Percentiles rank a stretch among this genome's conserved stretches.
Conservation (phyloP, 2,329 filamentous ascomycete species). For the Penicillium sp. region DNA sequence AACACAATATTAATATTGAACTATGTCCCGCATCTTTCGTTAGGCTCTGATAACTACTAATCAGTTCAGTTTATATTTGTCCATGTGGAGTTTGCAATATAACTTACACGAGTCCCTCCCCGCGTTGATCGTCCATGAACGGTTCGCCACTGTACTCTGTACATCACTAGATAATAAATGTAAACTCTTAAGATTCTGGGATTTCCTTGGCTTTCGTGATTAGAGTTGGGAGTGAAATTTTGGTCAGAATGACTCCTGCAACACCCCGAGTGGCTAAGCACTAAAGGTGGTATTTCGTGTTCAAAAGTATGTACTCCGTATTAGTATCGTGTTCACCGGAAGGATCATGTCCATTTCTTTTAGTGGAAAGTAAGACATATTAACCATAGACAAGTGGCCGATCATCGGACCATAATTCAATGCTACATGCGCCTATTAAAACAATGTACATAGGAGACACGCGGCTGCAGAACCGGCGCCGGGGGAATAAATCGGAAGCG, state of each 20-base stretch:
- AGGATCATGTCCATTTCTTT: background rate
- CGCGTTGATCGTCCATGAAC: background rate
- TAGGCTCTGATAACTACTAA: background rate
- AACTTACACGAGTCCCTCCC: background rate
- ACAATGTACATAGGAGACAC: background rate
- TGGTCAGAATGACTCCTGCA: background rate
- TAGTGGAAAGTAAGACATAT: background rate
- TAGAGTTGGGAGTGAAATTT: background rate
- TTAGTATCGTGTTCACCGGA: background rate
- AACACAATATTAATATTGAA: no score
- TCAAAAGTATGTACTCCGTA: background rate
- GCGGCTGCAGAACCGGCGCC: background rate
- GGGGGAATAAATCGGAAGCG: constrained; percentile 3
- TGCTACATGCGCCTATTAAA: background rate
- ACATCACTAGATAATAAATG: background rate
- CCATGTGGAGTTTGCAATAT: background rate
- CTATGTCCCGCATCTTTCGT: background rate
- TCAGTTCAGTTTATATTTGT: background rate
- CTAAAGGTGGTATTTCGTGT: background rate
- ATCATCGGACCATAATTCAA: background rate
- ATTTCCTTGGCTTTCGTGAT: background rate
- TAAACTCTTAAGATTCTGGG: background rate
- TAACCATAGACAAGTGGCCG: background rate
- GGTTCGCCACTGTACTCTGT: constrained; percentile 2
- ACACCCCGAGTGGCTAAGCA: no score